Evolutionary conservation across 345 rosid genomes (phyloP).

Genomic region (Eucalyptus erythrocorys): DNA sequence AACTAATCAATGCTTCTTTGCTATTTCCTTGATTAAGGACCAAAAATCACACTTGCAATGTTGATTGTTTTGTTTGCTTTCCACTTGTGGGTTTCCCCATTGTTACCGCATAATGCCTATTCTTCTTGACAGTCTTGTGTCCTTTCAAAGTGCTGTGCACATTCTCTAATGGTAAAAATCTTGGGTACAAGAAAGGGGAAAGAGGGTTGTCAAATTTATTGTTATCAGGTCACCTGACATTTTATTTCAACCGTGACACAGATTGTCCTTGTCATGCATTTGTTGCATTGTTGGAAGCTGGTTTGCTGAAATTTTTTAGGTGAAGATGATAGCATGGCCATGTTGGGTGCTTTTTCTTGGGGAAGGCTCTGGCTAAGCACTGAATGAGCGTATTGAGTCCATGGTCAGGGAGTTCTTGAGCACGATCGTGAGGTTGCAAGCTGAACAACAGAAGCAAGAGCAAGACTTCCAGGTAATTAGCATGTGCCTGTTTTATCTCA

Average conservation of each 20-base stretch:
- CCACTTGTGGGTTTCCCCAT: not conserved
- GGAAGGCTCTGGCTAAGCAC: conserved; percentile 77
- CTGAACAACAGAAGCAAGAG: conserved; percentile 87
- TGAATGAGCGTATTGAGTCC: conserved; percentile 57
- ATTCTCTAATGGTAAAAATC: not conserved
- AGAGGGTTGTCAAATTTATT: not conserved
- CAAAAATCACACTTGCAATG: not conserved
- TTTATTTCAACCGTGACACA: not conserved
- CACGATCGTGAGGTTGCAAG: conserved; percentile 57
- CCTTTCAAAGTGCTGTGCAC: not conserved
- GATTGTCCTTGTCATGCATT: not conserved
- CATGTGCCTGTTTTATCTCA: not conserved
- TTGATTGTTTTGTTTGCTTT: not conserved
- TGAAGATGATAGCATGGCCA: conserved; percentile 44
- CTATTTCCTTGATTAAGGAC: not conserved
- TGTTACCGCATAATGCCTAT: not conserved
- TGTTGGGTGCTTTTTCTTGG: conserved; percentile 85
- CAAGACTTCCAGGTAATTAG: conserved; percentile 64
- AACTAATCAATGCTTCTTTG: not conserved
- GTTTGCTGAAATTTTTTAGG: conserved; percentile 20
- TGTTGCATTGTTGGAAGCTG: not conserved
- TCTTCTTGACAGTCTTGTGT: not conserved
- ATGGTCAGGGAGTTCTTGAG: conserved; percentile 72
- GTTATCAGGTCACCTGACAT: not conserved
- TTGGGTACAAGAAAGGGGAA: not conserved